Evolutionary conservation across 176 grass and related monocot genomes (phyloP), one percentile per base, ranked within the genome.

Genomic region (Musa troglodytarum): DNA sequence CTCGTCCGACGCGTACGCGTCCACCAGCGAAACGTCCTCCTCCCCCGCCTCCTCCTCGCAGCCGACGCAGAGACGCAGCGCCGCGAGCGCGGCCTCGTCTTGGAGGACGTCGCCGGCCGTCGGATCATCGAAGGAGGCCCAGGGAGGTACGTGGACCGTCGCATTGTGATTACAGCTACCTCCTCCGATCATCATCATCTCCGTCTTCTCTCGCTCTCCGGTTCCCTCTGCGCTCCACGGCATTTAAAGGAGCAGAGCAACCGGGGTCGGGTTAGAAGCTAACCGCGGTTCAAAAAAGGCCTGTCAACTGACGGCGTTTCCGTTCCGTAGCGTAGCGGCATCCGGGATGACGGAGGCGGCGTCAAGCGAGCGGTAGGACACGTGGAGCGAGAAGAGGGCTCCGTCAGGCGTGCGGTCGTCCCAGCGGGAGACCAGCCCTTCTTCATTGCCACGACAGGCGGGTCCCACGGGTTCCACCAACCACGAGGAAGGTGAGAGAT

Each of bases 1-100:
- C 83, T 97, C 94, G 49, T 97, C 94, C 62, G 82, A 83, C 0
- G 82, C 84, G 69, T 83, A 97, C 0, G 63, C 63, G 11, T 65
- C 63, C 63, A 65, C 63, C 22, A 53, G 50, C 70, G 50, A 50
- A 19, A 50, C 2, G 14, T 72, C 70, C 50, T 72, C 70, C n/a
- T n/a, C 70, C 4, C 9, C 70, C 20, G 15, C 70, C 63, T 22
- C 63, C 13, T 15, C 54, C 12, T 17, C 54, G 12, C 54, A 3
- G 54, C 63, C 20, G 12, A 65, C 22, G 25, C 12, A 65, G 23
- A 29, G 2, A n/a, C 29, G 63, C 23, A 65, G 63, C 63, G 63
- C 63, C 1, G 63, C 63, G 11, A 65, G 23, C 10, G 63, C 63
- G 20, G 63, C 63, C 8, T 65, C 63, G 23, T 65, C 63, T 1